Evolutionary conservation across 345 rosid species (phyloP).

Genomic region (Gossypium bickii): DNA sequence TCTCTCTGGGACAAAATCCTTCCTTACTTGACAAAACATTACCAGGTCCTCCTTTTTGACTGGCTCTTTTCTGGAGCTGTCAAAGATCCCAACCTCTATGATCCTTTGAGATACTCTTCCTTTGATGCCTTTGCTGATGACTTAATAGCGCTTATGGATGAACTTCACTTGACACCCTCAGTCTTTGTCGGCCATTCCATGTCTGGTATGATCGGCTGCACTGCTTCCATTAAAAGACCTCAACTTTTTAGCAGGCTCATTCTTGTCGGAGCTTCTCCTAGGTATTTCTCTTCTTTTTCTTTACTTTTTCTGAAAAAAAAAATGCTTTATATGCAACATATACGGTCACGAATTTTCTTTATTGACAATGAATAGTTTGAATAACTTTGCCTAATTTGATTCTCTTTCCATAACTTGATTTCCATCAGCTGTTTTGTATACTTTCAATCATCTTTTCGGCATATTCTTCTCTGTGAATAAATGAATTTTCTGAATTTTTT

Average conservation of each 20-base stretch:
- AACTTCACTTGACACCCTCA: constrained; percentile 34
- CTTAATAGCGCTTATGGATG: constrained; percentile 53
- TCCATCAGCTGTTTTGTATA: too few species aligned
- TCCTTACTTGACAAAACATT: constrained; percentile 43
- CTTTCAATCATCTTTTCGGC: too few species aligned
- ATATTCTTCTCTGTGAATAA: too few species aligned
- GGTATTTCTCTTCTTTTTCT: constrained; percentile 29
- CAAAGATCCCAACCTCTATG: constrained; percentile 45
- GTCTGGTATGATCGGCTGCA: constrained; percentile 79
- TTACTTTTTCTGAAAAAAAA: background rate
- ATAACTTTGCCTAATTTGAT: too few species aligned
- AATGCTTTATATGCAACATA: too few species aligned
- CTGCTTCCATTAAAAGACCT: constrained; percentile 70
- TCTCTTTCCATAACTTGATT: too few species aligned
- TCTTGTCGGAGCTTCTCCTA: constrained; percentile 67
- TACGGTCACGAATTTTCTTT: too few species aligned
- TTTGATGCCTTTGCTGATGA: constrained; percentile 53
- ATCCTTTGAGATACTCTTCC: constrained; percentile 52
- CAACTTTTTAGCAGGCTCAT: constrained; percentile 54
- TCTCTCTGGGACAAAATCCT: constrained; percentile 53
- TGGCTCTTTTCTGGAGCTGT: constrained; percentile 71
- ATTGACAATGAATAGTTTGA: too few species aligned
- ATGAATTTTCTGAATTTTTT: too few species aligned
- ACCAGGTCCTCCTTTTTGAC: constrained; percentile 54
- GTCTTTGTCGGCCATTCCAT: constrained; percentile 78